These are phyloP conservation scores for Cocos nucifera DNA, from an alignment of 176 grass and related monocot genomes.

Conservation along the genomic window DNA sequence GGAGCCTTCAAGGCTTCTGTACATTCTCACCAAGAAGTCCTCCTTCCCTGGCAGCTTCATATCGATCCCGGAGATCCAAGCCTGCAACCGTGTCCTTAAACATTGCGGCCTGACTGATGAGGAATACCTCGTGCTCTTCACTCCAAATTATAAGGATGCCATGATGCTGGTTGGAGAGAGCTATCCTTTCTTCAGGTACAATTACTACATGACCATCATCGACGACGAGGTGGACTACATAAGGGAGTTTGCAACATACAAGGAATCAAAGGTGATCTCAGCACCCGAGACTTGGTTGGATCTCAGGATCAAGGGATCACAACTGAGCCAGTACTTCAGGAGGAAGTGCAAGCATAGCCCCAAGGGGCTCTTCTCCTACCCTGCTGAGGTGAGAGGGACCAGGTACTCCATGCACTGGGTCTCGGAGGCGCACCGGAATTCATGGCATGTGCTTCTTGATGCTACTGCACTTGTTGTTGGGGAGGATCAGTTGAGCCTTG, in stretches of 20 bases:
- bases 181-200: conserved; percentile 65
- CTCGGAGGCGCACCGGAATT: conserved; percentile 63
- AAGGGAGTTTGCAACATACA: conserved; percentile 49
- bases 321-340: conserved; percentile 73
- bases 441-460: conserved; percentile 63
- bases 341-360: conserved; percentile 61
- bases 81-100: conserved; percentile 39
- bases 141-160: conserved; percentile 33
- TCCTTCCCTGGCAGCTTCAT: conserved; percentile 60
- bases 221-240: conserved; percentile 30
- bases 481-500: conserved; percentile 39
- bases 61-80: conserved; percentile 68
- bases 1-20: conserved; percentile 51
- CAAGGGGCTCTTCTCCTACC: conserved; percentile 76
- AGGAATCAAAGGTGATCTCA: conserved; percentile 51
- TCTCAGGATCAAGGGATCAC: conserved; percentile 67
- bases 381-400: conserved; percentile 9
- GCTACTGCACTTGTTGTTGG: conserved; percentile 36
- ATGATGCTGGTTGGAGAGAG: conserved; percentile 53
- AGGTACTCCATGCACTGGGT: conserved; percentile 66
- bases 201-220: conserved; percentile 65
- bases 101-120: conserved; percentile 52
- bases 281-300: conserved; percentile 63
- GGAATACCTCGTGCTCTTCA: conserved; percentile 64
- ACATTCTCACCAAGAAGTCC: conserved; percentile 51